Evolutionary conservation across 495 filamentous ascomycete genomes (phyloP).

Genomic region (Pyrenula aspistea): DNA sequence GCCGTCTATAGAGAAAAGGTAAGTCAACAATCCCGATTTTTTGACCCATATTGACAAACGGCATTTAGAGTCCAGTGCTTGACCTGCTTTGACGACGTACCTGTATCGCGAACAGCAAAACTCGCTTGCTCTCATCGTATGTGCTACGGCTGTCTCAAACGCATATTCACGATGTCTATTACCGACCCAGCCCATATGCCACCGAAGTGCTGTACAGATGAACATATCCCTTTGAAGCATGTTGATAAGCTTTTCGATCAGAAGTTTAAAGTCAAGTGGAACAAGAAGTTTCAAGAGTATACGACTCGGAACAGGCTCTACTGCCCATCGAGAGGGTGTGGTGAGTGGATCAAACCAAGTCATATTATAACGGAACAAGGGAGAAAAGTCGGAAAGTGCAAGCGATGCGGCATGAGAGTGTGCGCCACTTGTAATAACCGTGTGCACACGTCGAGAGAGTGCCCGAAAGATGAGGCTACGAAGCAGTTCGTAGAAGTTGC

Average conservation of each 20-base stretch:
- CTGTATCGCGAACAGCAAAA: conserved; percentile 46
- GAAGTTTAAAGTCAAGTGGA: conserved; percentile 66
- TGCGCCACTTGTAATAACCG: conserved; percentile 59
- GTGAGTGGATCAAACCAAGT: conserved; percentile 61
- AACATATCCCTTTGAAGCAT: conserved; percentile 59
- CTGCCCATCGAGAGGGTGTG: conserved; percentile 58
- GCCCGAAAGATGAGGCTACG: conserved; percentile 59
- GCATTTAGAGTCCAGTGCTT: conserved; percentile 52
- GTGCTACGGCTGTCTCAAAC: conserved; percentile 62
- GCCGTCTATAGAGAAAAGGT: not conserved
- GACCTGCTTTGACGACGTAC: conserved; percentile 52
- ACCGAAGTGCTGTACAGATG: conserved; percentile 60
- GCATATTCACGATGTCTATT: conserved; percentile 59
- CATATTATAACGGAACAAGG: conserved; percentile 44
- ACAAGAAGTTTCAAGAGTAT: conserved; percentile 61
- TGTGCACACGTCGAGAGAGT: conserved; percentile 56
- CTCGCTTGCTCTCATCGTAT: conserved; percentile 66
- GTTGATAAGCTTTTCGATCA: conserved; percentile 63
- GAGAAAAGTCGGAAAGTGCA: conserved; percentile 48
- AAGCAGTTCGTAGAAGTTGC: conserved; percentile 53
- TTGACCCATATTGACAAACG: not conserved
- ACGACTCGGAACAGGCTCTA: conserved; percentile 63
- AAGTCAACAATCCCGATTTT: not conserved
- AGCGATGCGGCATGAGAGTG: conserved; percentile 59
- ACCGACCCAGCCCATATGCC: conserved; percentile 71